phyloP scores from a whole-genome alignment of 768 basidiomycete genomes.

The Tephrocybe sp. region DNA sequence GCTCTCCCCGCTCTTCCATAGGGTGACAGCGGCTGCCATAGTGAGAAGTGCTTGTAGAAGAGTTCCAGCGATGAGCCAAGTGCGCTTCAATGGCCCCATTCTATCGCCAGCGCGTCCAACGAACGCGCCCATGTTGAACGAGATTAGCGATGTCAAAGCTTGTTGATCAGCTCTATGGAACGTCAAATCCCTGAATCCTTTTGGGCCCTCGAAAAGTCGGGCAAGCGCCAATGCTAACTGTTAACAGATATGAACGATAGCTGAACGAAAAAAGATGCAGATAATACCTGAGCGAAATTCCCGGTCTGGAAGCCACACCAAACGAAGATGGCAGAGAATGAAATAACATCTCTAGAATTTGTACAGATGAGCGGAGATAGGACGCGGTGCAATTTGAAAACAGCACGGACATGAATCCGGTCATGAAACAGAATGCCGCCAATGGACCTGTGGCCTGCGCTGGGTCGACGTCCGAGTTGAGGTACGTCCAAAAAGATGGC shows the following conservation, averaged over 20 bases:
- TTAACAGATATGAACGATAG: background rate
- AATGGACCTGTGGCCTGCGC: constrained; percentile 50
- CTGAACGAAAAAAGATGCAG: constrained; percentile 2
- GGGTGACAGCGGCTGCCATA: constrained; percentile 66
- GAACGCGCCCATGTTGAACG: constrained; percentile 79
- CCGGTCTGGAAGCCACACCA: constrained; percentile 90
- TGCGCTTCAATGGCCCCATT: constrained; percentile 69
- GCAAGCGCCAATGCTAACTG: constrained; percentile 81
- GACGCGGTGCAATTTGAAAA: constrained; percentile 12
- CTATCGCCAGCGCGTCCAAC: constrained; percentile 84
- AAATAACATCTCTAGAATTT: constrained; percentile 59
- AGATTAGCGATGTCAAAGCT: constrained; percentile 74
- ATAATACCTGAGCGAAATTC: constrained; percentile 63
- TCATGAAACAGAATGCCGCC: constrained; percentile 75
- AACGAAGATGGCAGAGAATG: constrained; percentile 77
- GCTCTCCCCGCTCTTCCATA: constrained; percentile 67
- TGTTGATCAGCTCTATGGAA: constrained; percentile 86
- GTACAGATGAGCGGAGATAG: background rate
- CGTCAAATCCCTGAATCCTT: constrained; percentile 45
- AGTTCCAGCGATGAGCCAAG: constrained; percentile 74
- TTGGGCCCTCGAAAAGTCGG: constrained; percentile 64
- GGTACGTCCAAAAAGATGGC: constrained; percentile 35
- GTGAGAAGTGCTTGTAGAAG: constrained; percentile 76
- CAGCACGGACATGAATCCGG: constrained; percentile 76
- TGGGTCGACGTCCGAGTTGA: constrained; percentile 53